Conservation (phyloP, 2,329 filamentous ascomycete species). For the Microdochium paspali region DNA sequence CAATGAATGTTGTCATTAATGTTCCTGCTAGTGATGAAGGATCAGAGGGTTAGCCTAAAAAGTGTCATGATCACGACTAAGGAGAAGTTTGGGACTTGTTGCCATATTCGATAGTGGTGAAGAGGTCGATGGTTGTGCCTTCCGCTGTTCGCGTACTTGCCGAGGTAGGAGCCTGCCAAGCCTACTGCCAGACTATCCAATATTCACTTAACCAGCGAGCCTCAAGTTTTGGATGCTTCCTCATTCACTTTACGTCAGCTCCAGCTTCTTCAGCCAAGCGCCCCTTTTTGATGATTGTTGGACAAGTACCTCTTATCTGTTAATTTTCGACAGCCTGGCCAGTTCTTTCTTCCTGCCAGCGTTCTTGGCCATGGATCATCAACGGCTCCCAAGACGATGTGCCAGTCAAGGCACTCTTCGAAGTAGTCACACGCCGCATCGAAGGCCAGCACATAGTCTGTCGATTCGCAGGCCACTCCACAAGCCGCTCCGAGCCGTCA, state of each 20-base stretch:
- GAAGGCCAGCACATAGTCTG: conserved; percentile 7
- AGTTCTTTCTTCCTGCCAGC: conserved; percentile 1
- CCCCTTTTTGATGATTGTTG: conserved; percentile 10
- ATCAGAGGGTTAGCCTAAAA: too few relatives aligned
- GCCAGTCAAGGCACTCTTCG: conserved; percentile 20
- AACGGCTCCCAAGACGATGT: conserved; percentile 19
- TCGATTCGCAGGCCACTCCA: conserved; percentile 17
- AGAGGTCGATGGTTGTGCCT: too few relatives aligned
- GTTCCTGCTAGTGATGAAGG: too few relatives aligned
- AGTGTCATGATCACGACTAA: too few relatives aligned
- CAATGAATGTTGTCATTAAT: too few relatives aligned
- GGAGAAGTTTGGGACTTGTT: too few relatives aligned
- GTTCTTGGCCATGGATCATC: conserved; percentile 10
- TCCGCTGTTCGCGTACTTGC: too few relatives aligned
- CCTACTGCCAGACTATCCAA: too few relatives aligned
- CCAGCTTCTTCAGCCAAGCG: conserved; percentile 3
- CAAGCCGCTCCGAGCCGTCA: conserved; percentile 32
- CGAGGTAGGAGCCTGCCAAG: too few relatives aligned
- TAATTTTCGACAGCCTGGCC: conserved; percentile 3
- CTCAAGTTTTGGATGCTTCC: background rate
- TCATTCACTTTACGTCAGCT: background rate
- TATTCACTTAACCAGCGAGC: too few relatives aligned
- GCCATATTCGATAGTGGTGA: too few relatives aligned
- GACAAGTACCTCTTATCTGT: conserved; percentile 13
- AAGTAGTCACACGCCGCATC: conserved; percentile 15